Conservation (phyloP, 441 rosid species). For the Biscutella laevigata region DNA sequence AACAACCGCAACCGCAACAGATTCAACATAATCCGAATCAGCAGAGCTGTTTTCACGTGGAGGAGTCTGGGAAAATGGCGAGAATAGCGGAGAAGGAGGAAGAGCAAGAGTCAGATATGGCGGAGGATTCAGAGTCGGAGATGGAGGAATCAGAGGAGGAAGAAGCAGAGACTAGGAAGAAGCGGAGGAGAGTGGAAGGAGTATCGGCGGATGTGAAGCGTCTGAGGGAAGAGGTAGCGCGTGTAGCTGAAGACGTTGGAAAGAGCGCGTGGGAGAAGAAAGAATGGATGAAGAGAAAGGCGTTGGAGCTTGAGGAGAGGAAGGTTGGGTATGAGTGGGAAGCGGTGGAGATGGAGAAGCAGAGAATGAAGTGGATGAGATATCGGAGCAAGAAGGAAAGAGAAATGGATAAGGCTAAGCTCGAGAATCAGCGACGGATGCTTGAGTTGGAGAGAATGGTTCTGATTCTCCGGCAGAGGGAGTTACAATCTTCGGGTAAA, state of each 20-base stretch:
- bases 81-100: constrained; percentile 32
- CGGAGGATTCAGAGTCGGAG: constrained; percentile 34
- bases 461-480: constrained; percentile 50
- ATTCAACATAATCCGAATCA: constrained; percentile 23
- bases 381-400: constrained; percentile 79
- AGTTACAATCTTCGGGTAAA: constrained; percentile 39
- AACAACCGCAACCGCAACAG: constrained; percentile 26
- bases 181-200: constrained; percentile 10
- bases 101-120: constrained; percentile 31
- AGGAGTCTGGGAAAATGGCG: constrained; percentile 37
- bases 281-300: constrained; percentile 60
- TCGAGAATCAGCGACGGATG: constrained; percentile 54
- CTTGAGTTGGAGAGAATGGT: constrained; percentile 75
- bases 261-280: constrained; percentile 78
- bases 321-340: constrained; percentile 48
- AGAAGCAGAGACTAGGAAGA: constrained; percentile 32
- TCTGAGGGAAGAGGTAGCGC: constrained; percentile 33
- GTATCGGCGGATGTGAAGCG: constrained; percentile 40
- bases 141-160: constrained; percentile 34
- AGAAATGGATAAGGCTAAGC: constrained; percentile 80
- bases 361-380: constrained; percentile 79
- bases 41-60: constrained; percentile 48
- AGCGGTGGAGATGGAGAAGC: constrained; percentile 77
- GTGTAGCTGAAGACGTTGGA: constrained; percentile 42
- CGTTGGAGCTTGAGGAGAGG: constrained; percentile 59